These are phyloP conservation scores for Nannochloris sp. DNA, from an alignment of 139 green algal species.

Conservation along the genomic window DNA sequence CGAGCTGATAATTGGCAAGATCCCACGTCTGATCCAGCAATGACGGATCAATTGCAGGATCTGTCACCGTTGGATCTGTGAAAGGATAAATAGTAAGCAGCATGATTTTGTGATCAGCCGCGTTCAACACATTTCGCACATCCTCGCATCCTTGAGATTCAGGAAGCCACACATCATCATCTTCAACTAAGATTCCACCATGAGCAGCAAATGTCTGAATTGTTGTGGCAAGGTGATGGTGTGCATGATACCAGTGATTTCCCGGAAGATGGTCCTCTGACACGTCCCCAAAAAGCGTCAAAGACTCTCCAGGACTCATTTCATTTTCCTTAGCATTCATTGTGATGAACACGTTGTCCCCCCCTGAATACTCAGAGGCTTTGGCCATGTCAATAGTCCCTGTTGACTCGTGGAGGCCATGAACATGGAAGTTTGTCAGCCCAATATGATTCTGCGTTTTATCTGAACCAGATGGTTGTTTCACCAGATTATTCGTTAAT, in stretches of 20 bases:
- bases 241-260: conserved; percentile 2
- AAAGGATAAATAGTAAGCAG: background rate
- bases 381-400: background rate
- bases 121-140: background rate
- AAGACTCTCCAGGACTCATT: background rate
- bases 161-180: background rate
- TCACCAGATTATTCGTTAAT: background rate
- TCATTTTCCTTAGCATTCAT: background rate
- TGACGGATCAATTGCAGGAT: background rate
- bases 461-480: background rate
- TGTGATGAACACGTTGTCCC: background rate
- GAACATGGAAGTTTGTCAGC: background rate
- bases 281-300: background rate
- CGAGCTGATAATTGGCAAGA: background rate
- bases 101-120: background rate
- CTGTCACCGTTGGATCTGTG: background rate
- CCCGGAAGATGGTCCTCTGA: background rate
- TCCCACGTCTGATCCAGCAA: background rate
- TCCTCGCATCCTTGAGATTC: background rate
- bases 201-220: background rate
- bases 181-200: background rate
- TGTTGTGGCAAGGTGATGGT: background rate
- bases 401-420: background rate
- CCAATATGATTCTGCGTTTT: background rate
- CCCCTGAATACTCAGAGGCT: background rate